Percentiles rank a stretch among this genome's conserved stretches.
Conservation (phyloP, 2,329 filamentous ascomycete species). For the Trichoderma sp. region DNA sequence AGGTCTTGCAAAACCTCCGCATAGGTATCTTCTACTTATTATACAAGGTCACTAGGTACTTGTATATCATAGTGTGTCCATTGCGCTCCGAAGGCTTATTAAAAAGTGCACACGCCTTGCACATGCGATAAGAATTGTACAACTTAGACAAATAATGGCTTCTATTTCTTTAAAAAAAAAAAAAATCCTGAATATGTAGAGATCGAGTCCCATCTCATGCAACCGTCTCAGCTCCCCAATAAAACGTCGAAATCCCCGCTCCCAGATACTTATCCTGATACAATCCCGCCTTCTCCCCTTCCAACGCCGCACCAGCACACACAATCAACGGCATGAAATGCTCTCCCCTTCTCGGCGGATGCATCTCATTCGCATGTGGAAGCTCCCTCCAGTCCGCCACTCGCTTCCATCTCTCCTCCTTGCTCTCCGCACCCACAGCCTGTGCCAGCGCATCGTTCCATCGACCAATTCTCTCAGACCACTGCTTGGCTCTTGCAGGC, state of each 20-base stretch:
- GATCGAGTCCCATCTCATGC: slow-evolving; percentile 21
- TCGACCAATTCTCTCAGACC: slow-evolving; percentile 37
- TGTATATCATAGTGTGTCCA: too few species aligned
- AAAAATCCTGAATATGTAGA: too few species aligned
- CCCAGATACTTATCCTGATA: slow-evolving; percentile 57
- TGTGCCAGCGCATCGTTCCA: slow-evolving; percentile 55
- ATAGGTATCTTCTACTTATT: too few species aligned
- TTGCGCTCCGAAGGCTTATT: too few species aligned
- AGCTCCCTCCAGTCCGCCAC: slow-evolving; percentile 54
- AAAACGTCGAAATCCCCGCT: slow-evolving; percentile 58
- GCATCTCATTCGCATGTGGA: slow-evolving; percentile 55
- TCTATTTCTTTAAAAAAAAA: background rate
- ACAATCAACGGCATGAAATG: slow-evolving; percentile 64
- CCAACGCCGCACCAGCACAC: slow-evolving; percentile 55
- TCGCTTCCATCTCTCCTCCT: slow-evolving; percentile 43
- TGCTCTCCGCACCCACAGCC: slow-evolving; percentile 43
- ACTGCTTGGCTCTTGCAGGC: slow-evolving; percentile 30
- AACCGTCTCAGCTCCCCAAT: slow-evolving; percentile 50
- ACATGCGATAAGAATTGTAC: too few species aligned
- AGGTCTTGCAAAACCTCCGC: too few species aligned
- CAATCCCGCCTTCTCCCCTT: slow-evolving; percentile 46
- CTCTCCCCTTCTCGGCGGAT: slow-evolving; percentile 58
- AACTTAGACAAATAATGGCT: too few species aligned
- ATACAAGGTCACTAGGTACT: too few species aligned
- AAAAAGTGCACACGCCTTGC: too few species aligned